phyloP scores from a whole-genome alignment of 176 grass and related monocot species.

The Carex myosuroides region DNA sequence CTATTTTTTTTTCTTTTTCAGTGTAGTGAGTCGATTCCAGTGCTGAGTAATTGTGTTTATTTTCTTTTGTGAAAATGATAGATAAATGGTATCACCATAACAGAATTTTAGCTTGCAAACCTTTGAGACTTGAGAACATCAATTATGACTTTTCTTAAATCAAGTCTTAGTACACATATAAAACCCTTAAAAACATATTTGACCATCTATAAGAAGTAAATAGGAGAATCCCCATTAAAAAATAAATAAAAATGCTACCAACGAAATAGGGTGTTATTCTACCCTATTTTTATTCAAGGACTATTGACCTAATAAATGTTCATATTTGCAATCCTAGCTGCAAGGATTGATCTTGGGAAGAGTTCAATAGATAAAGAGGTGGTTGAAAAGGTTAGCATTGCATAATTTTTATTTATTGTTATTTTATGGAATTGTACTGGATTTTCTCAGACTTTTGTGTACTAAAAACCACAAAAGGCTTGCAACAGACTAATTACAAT shows the following conservation, averaged over 20 bases:
- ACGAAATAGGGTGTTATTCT: background rate
- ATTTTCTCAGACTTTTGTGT: background rate
- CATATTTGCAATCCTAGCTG: constrained; percentile 37
- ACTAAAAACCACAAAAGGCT: background rate
- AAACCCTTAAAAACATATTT: background rate
- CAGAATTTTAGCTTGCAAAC: too few species aligned
- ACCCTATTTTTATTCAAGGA: background rate
- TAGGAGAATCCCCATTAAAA: background rate
- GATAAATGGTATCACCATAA: background rate
- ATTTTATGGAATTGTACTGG: background rate
- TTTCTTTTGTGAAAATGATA: background rate
- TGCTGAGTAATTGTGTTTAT: background rate
- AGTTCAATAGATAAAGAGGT: constrained; percentile 60
- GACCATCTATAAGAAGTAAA: too few species aligned
- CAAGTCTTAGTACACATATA: background rate
- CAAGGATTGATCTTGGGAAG: constrained; percentile 66
- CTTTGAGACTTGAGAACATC: too few species aligned
- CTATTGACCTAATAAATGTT: background rate
- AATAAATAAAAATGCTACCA: background rate
- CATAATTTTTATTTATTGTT: background rate
- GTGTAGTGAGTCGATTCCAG: background rate
- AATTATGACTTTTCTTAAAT: too few species aligned
- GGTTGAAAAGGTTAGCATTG: constrained; percentile 49
- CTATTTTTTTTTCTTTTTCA: background rate
- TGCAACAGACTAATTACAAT: background rate